A percentile compares a stretch with the other conserved stretches of the same genome.
Evolutionary conservation across 306 rosid species (phyloP).

Genomic region (Ormosia emarginata): DNA sequence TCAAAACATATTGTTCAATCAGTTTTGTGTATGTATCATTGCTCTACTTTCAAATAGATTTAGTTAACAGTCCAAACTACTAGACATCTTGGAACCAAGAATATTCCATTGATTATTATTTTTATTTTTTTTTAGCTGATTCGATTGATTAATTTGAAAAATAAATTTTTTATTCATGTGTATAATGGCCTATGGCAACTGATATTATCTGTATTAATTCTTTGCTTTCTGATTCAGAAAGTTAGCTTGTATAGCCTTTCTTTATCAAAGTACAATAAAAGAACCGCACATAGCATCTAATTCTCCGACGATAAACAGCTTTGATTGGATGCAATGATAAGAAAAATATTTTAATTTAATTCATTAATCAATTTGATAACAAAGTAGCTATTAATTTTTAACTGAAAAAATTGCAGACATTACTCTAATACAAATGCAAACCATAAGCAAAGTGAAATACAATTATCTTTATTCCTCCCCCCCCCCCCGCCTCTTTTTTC

Average conservation of each 20-base stretch:
- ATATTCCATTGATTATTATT: background rate
- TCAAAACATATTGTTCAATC: too few species aligned
- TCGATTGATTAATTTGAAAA: background rate
- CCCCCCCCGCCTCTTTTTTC: too few species aligned
- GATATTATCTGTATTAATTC: background rate
- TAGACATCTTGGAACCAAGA: background rate
- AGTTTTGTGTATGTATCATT: too few species aligned
- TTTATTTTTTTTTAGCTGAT: too few species aligned
- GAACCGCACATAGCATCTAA: background rate
- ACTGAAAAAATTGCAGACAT: background rate
- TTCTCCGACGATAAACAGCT: background rate
- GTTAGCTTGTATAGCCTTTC: background rate
- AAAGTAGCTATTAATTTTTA: background rate
- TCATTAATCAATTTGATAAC: background rate
- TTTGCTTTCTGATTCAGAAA: conserved; percentile 13
- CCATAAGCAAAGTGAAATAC: background rate
- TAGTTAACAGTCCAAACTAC: background rate
- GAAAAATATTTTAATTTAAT: background rate
- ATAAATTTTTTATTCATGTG: background rate
- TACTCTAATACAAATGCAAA: background rate
- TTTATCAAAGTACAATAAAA: background rate
- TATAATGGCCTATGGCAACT: background rate
- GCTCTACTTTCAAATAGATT: background rate
- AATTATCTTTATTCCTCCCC: background rate
- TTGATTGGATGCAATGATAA: background rate